Evolutionary conservation across 2,329 filamentous ascomycete genomes (phyloP), one percentile per base, ranked within the genome.

Genomic region (Venturia pyrina): DNA sequence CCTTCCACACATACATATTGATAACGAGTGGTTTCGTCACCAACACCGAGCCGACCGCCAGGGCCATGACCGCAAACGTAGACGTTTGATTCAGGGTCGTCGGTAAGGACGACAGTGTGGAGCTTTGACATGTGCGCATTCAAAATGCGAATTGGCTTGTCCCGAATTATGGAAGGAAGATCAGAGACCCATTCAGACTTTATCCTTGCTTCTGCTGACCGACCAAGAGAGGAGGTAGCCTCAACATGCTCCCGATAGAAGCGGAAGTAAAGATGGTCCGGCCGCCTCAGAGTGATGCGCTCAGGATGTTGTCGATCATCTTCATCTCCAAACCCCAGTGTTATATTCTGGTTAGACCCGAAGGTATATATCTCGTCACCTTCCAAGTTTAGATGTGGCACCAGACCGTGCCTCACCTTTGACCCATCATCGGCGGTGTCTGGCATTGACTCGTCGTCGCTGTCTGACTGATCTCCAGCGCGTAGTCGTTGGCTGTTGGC

Each of bases 291-390:
- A 41, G 82, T 80, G 13, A 97, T 86, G 11, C 91, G 89, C 74
- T 98, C 95, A 0, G 95, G 95, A 71, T 89, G 96, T 69, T 98
- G 93, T 3, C 95, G 87, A 73, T 99, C 93, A 74, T 97, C 92
- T 72, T 96, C 89, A 73, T 99, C 93, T n/a, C 93, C 93, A 67
- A 98, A 88, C 1, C 95, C 95, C 28, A 99, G 83, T 0, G 90
- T 95, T 11, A 96, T 78, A 70, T 99, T 99, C 73, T 95, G 96
- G 77, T 97, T 99, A 77, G 93, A 98, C 62, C 95, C 95, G 76
- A 98, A 97, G 0, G 91, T 89, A 72, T 91, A 98, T 0, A 97
- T 79, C 73, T 99, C 95, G 71, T 96, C 91, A 10, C 91, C 93
- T 28, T 80, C 75, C 34, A 88, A 72, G 64, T 77, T 69, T 56